A percentile compares a stretch with the other conserved stretches of the same genome.
Conservation (phyloP, 306 rosid genomes). For the Begonia fuchsioides region DNA sequence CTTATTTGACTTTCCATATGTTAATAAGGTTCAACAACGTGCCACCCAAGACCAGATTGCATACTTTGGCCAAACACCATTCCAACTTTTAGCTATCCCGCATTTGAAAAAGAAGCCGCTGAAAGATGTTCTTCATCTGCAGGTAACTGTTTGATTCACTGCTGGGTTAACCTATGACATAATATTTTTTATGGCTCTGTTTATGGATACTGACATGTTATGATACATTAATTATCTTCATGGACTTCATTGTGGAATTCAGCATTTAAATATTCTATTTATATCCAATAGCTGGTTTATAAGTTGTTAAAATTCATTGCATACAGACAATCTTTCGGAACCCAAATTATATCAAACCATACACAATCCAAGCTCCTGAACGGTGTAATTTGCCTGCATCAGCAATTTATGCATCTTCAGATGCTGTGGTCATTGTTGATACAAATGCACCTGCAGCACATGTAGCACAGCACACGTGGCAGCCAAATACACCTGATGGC, state of each 20-base stretch:
- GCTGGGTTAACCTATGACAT: not conserved
- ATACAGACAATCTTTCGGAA: constrained; percentile 89
- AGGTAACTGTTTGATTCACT: constrained; percentile 35
- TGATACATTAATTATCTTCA: no score
- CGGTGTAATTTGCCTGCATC: constrained; percentile 94
- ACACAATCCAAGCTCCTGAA: constrained; percentile 66
- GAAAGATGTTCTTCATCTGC: constrained; percentile 82
- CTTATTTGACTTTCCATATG: constrained; percentile 5
- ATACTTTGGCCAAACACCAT: constrained; percentile 96
- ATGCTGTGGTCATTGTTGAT: constrained; percentile 65
- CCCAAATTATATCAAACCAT: constrained; percentile 69
- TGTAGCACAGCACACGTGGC: constrained; percentile 94
- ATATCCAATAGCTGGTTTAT: no score
- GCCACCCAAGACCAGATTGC: constrained; percentile 98
- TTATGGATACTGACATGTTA: no score
- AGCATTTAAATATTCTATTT: no score
- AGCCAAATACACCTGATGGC: constrained; percentile 96
- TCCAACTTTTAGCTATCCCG: constrained; percentile 84
- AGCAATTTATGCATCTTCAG: constrained; percentile 76
- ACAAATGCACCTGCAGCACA: constrained; percentile 80
- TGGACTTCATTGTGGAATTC: no score
- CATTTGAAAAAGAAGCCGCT: constrained; percentile 65
- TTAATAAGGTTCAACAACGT: constrained; percentile 61
- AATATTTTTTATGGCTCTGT: no score
- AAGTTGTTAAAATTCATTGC: constrained; percentile 2